Evolutionary conservation across 371 early-diverging fungal species (phyloP).

Genomic region (Sporodiniella umbellata): DNA sequence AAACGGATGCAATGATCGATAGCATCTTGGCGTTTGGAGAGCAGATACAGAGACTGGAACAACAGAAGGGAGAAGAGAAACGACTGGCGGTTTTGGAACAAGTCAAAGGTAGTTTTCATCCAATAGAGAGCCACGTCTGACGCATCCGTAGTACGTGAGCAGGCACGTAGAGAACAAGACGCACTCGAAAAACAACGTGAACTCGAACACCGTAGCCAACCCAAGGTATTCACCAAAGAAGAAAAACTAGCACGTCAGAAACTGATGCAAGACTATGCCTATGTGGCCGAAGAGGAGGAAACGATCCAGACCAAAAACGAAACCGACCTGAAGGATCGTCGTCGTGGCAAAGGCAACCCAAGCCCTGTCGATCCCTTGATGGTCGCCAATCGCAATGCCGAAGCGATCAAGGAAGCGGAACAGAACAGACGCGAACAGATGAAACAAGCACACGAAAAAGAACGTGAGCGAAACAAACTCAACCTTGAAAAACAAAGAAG

Average conservation of each 20-base stretch:
- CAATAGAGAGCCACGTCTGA: background rate
- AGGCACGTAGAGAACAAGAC: constrained; percentile 14
- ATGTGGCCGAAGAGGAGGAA: constrained; percentile 42
- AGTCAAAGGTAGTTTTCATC: constrained; percentile 49
- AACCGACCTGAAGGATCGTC: constrained; percentile 14
- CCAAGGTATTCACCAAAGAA: constrained; percentile 43
- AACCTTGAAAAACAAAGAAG: constrained; percentile 52
- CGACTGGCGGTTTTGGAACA: constrained; percentile 34
- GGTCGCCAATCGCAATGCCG: constrained; percentile 49
- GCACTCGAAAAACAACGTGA: constrained; percentile 21
- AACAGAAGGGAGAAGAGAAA: constrained; percentile 33
- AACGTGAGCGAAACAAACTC: constrained; percentile 53
- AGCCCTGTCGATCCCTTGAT: constrained; percentile 36
- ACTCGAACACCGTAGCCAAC: constrained; percentile 12
- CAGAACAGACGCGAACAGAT: constrained; percentile 46
- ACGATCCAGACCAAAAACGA: constrained; percentile 37
- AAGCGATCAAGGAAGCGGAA: constrained; percentile 50
- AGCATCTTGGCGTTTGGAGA: constrained; percentile 36
- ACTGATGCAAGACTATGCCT: constrained; percentile 52
- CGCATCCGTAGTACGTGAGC: constrained; percentile 23
- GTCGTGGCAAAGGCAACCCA: constrained; percentile 36
- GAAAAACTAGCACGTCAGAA: constrained; percentile 52
- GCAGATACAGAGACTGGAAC: constrained; percentile 29
- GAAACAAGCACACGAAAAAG: constrained; percentile 50
- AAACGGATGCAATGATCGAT: constrained; percentile 19